A percentile compares a stretch with the other conserved stretches of the same genome.
These are phyloP conservation scores for Candida glucosophila DNA, from an alignment of 1,139 yeast genomes.

Conservation along the genomic window DNA sequence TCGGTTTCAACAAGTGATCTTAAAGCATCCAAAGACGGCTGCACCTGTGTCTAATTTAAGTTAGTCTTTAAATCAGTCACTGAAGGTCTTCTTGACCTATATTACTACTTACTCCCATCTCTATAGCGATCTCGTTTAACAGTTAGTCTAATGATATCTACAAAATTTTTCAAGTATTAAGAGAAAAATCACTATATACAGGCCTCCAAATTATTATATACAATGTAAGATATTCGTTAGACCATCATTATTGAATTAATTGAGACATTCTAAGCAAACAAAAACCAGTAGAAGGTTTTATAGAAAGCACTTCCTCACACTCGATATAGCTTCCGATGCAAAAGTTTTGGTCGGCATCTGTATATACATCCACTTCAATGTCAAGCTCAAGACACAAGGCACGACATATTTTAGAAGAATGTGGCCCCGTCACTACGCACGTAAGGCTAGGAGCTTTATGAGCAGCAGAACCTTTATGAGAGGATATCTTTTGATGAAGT, in stretches of 20 bases:
- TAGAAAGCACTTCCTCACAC: conserved; percentile 28
- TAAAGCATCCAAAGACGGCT: conserved; percentile 54
- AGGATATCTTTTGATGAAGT: conserved; percentile 13
- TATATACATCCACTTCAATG: conserved; percentile 34
- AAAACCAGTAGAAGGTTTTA: conserved; percentile 26
- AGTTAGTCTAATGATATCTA: too few species aligned
- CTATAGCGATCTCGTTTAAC: too few species aligned
- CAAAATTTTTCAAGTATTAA: too few species aligned
- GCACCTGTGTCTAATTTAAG: conserved; percentile 31
- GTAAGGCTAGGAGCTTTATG: conserved; percentile 8
- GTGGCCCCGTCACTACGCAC: conserved; percentile 18
- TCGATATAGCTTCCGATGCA: conserved; percentile 35
- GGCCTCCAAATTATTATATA: too few species aligned
- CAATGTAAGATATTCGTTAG: too few species aligned
- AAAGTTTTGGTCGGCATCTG: conserved; percentile 10
- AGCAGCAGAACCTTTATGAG: not conserved
- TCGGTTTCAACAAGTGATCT: conserved; percentile 27
- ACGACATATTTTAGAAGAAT: conserved; percentile 9
- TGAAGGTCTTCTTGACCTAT: too few species aligned
- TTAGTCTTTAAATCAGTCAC: too few species aligned
- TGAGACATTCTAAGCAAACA: conserved; percentile 27
- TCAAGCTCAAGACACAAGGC: conserved; percentile 40
- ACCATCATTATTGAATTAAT: too few species aligned
- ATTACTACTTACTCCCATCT: too few species aligned
- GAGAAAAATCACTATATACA: too few species aligned